Evolutionary conservation across 2,329 filamentous ascomycete genomes (phyloP).

Genomic region (Microcyclosporella mali): DNA sequence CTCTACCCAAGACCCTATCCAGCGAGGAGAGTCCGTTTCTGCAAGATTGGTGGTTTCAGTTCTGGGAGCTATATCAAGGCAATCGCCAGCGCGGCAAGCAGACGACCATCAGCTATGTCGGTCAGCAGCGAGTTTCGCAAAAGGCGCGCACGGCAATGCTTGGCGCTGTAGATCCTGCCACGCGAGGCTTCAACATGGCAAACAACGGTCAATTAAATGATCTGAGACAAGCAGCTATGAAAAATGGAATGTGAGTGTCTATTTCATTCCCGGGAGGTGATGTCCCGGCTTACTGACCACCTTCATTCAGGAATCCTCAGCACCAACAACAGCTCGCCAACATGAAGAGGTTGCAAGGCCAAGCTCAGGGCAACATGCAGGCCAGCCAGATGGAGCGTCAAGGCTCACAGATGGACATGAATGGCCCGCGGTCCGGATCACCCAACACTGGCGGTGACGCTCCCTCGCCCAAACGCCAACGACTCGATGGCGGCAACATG

Average conservation of each 20-base stretch:
- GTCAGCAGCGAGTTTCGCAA: slow-evolving; percentile 67
- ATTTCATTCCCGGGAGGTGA: too few species aligned
- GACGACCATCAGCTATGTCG: slow-evolving; percentile 24
- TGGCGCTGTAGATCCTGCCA: slow-evolving; percentile 57
- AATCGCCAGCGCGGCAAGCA: slow-evolving; percentile 62
- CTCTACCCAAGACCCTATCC: slow-evolving; percentile 62
- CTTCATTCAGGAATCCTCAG: slow-evolving; percentile 15
- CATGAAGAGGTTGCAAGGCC: slow-evolving; percentile 56
- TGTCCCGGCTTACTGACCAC: not conserved
- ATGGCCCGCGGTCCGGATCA: slow-evolving; percentile 70
- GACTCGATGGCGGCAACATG: slow-evolving; percentile 63
- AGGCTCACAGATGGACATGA: slow-evolving; percentile 79
- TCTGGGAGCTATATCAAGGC: slow-evolving; percentile 91
- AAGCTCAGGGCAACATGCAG: slow-evolving; percentile 34
- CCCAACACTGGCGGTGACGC: slow-evolving; percentile 66
- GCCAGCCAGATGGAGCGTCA: slow-evolving; percentile 84
- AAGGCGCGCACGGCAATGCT: slow-evolving; percentile 61
- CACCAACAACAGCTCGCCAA: slow-evolving; percentile 23
- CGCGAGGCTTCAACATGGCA: slow-evolving; percentile 18
- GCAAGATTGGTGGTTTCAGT: slow-evolving; percentile 96
- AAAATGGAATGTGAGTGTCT: slow-evolving; percentile 20
- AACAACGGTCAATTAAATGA: slow-evolving; percentile 17
- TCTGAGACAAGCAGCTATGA: slow-evolving; percentile 17
- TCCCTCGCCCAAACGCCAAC: slow-evolving; percentile 84
- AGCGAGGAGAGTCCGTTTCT: slow-evolving; percentile 72